These are phyloP conservation scores for Schizosaccharomyces versatilis DNA, from an alignment of 1,139 yeast species.

Conservation along the genomic window DNA sequence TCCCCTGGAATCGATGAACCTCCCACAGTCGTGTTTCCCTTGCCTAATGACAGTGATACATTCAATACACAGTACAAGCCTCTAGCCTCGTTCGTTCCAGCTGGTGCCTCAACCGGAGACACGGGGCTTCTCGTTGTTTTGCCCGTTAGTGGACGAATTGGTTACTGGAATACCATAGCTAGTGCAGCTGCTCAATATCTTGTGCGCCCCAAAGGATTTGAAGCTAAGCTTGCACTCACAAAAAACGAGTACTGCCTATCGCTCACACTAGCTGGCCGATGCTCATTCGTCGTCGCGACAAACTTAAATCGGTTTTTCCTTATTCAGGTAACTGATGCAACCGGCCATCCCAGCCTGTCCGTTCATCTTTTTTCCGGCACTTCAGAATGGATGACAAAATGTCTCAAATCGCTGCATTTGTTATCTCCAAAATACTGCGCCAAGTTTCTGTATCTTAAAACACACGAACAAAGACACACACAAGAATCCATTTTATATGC, in stretches of 20 bases:
- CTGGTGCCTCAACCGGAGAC: slow-evolving; percentile 43
- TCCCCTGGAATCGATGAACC: slow-evolving; percentile 39
- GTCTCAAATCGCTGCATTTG: too few species aligned
- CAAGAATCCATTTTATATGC: not conserved
- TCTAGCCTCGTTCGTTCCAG: slow-evolving; percentile 23
- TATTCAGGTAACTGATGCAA: slow-evolving; percentile 41
- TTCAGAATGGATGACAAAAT: too few species aligned
- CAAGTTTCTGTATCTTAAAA: too few species aligned
- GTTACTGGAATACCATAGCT: slow-evolving; percentile 45
- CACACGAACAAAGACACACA: slow-evolving; percentile 16
- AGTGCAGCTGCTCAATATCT: slow-evolving; percentile 47
- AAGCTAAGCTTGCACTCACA: slow-evolving; percentile 21
- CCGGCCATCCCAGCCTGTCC: slow-evolving; percentile 33
- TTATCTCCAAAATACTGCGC: too few species aligned
- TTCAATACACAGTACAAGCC: slow-evolving; percentile 22
- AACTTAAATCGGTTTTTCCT: slow-evolving; percentile 46
- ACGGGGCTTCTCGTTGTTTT: slow-evolving; percentile 50
- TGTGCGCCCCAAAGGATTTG: slow-evolving; percentile 23
- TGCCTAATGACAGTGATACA: slow-evolving; percentile 17
- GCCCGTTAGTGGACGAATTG: slow-evolving; percentile 32
- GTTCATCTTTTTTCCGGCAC: slow-evolving; percentile 12
- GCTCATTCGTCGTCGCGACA: slow-evolving; percentile 53
- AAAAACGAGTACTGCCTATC: slow-evolving; percentile 35
- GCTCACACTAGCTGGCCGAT: slow-evolving; percentile 47
- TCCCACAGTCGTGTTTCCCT: slow-evolving; percentile 26